These are phyloP conservation scores for Penicillium argentinense DNA, from an alignment of 495 filamentous ascomycete genomes.

Conservation along the genomic window DNA sequence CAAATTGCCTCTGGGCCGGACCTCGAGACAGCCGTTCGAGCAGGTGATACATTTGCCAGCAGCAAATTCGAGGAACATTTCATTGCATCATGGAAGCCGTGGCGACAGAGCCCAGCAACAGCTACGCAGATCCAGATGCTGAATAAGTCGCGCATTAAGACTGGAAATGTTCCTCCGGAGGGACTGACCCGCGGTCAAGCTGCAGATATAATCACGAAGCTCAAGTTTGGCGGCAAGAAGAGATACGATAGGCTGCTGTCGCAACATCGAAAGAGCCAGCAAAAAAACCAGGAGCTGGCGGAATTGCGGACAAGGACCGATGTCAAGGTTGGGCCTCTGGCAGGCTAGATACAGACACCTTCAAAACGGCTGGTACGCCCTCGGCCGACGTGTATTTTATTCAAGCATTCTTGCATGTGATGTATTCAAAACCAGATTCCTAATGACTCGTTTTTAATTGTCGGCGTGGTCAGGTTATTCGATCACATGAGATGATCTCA, in stretches of 20 bases:
- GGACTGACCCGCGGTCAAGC: slow-evolving; percentile 79
- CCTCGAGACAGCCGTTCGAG: slow-evolving; percentile 72
- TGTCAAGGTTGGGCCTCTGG: slow-evolving; percentile 68
- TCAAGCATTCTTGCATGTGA: background rate
- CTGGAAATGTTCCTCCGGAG: slow-evolving; percentile 51
- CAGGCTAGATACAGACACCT: slow-evolving; percentile 8
- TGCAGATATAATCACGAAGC: slow-evolving; percentile 88
- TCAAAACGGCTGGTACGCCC: background rate
- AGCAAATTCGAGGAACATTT: slow-evolving; percentile 58
- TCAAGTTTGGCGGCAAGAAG: slow-evolving; percentile 78
- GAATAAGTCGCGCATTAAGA: slow-evolving; percentile 59
- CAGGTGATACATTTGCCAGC: slow-evolving; percentile 76
- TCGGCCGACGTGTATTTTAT: slow-evolving; percentile 4
- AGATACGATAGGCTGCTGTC: slow-evolving; percentile 55
- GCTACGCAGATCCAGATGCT: slow-evolving; percentile 68
- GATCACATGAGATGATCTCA: no score
- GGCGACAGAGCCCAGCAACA: slow-evolving; percentile 68
- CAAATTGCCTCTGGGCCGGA: slow-evolving; percentile 57
- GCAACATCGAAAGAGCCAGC: slow-evolving; percentile 34
- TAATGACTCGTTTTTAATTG: no score
- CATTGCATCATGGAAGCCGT: slow-evolving; percentile 58
- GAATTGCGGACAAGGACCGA: slow-evolving; percentile 38
- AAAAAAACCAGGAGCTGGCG: slow-evolving; percentile 31
- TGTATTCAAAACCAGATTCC: background rate
- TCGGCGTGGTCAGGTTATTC: no score